phyloP scores from a whole-genome alignment of 352 stramenopile genomes.

The Phytopythium mirpurense region DNA sequence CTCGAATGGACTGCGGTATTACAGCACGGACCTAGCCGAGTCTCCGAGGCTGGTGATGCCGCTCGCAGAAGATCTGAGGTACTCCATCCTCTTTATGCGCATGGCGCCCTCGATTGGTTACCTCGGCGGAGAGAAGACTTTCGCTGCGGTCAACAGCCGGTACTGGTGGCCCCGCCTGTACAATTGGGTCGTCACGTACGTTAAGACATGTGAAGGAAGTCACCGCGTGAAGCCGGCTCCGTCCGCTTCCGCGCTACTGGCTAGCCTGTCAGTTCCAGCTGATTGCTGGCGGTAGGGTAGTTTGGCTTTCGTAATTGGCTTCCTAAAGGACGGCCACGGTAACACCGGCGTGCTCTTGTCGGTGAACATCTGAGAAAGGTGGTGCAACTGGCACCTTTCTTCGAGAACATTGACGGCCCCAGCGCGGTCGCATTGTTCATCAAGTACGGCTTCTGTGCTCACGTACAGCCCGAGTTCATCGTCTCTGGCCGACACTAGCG shows the following conservation, averaged over 20 bases:
- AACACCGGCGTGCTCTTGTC: conserved; percentile 15
- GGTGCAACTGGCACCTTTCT: conserved; percentile 11
- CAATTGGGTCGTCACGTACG: conserved; percentile 14
- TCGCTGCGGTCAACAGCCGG: neutral
- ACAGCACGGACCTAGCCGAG: conserved; percentile 4
- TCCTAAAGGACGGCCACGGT: conserved; percentile 7
- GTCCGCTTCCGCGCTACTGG: conserved; percentile 2
- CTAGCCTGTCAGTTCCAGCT: conserved; percentile 9
- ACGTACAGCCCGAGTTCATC: conserved; percentile 11
- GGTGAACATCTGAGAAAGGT: conserved; percentile 19
- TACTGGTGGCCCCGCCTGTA: conserved; percentile 22
- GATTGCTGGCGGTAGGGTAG: conserved; percentile 22
- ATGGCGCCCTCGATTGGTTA: conserved; percentile 5
- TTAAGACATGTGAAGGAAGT: conserved; percentile 14
- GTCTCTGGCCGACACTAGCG: conserved; percentile 14
- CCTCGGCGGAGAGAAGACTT: conserved; percentile 17
- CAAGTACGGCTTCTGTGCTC: conserved; percentile 9
- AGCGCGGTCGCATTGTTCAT: conserved; percentile 10
- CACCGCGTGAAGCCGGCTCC: conserved; percentile 12
- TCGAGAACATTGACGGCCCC: conserved; percentile 10
- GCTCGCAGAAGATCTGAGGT: conserved; percentile 14
- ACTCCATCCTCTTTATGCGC: conserved; percentile 10
- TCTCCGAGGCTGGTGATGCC: conserved; percentile 4
- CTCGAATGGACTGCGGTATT: conserved; percentile 8
- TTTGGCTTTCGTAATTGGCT: conserved; percentile 20